Conservation (phyloP, 345 rosid species). For the Xanthoceras sorbifolium region DNA sequence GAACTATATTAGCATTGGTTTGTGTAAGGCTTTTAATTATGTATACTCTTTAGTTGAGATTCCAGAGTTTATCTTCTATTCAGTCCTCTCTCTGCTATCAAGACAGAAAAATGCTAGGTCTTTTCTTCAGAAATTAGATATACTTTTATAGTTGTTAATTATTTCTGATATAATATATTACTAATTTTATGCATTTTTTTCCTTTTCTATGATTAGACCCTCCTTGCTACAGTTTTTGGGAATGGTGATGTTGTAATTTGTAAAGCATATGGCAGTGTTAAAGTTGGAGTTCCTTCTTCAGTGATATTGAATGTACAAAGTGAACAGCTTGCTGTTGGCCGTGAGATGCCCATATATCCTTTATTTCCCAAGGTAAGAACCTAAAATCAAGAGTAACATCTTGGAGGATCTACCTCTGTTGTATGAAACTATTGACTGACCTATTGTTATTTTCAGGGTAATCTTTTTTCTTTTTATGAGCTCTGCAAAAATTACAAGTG, state of each 20-base stretch:
- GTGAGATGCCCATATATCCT: slow-evolving; percentile 76
- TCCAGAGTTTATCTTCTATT: neutral
- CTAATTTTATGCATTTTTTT: slow-evolving; percentile 19
- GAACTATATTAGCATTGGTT: neutral
- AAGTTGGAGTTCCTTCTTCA: slow-evolving; percentile 75
- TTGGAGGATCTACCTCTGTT: slow-evolving; percentile 14
- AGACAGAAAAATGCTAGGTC: neutral
- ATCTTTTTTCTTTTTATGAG: slow-evolving; percentile 77
- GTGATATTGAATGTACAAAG: slow-evolving; percentile 71
- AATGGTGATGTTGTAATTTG: slow-evolving; percentile 59
- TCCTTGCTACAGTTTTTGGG: slow-evolving; percentile 67
- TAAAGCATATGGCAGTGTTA: slow-evolving; percentile 58
- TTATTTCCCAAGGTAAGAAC: slow-evolving; percentile 73
- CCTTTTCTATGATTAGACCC: slow-evolving; percentile 51
- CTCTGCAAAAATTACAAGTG: slow-evolving; percentile 73
- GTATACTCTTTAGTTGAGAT: neutral
- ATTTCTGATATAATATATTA: slow-evolving; percentile 10
- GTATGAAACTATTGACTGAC: slow-evolving; percentile 27
- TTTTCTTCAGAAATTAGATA: neutral
- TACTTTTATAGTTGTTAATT: neutral
- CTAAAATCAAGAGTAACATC: slow-evolving; percentile 21
- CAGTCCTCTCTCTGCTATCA: neutral
- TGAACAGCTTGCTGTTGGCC: slow-evolving; percentile 74
- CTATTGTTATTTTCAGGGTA: slow-evolving; percentile 57
- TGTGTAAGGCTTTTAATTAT: neutral